Conservation (phyloP, 495 filamentous ascomycete genomes). For the Chlorociboria aeruginascens region DNA sequence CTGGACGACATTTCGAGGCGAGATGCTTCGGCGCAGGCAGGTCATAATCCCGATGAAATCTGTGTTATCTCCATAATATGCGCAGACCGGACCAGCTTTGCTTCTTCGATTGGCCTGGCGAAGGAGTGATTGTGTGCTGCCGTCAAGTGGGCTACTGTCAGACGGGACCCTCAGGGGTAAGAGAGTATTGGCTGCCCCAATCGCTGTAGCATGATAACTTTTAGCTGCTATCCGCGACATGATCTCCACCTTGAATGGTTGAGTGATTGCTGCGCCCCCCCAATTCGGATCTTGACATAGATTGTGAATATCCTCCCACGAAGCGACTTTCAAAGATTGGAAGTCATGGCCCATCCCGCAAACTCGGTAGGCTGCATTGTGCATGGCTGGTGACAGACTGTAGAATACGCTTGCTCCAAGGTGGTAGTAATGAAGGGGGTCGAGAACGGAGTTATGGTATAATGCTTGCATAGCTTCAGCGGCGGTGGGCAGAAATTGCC, state of each 20-base stretch:
- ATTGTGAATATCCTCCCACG: slow-evolving; percentile 50
- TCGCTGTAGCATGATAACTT: slow-evolving; percentile 64
- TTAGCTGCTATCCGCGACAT: slow-evolving; percentile 54
- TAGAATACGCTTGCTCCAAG: slow-evolving; percentile 62
- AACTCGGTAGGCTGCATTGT: slow-evolving; percentile 59
- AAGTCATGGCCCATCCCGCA: slow-evolving; percentile 66
- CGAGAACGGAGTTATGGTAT: slow-evolving; percentile 32
- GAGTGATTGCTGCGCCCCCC: slow-evolving; percentile 60
- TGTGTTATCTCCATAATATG: slow-evolving; percentile 75
- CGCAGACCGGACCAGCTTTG: slow-evolving; percentile 48
- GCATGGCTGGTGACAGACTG: slow-evolving; percentile 70
- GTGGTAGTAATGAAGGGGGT: slow-evolving; percentile 64
- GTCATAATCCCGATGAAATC: slow-evolving; percentile 64
- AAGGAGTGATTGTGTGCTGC: slow-evolving; percentile 52
- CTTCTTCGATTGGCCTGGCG: slow-evolving; percentile 51
- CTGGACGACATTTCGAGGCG: slow-evolving; percentile 66
- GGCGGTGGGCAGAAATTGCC: slow-evolving; percentile 34
- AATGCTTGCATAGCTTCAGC: slow-evolving; percentile 46
- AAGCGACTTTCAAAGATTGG: slow-evolving; percentile 48
- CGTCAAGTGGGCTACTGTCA: slow-evolving; percentile 27
- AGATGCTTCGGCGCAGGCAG: slow-evolving; percentile 55
- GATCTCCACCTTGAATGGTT: slow-evolving; percentile 64
- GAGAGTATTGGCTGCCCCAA: slow-evolving; percentile 76
- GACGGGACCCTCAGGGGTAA: slow-evolving; percentile 54
- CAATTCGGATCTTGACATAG: slow-evolving; percentile 53